Conservation (phyloP, 352 stramenopile species). For the Globisporangium emineosum region DNA sequence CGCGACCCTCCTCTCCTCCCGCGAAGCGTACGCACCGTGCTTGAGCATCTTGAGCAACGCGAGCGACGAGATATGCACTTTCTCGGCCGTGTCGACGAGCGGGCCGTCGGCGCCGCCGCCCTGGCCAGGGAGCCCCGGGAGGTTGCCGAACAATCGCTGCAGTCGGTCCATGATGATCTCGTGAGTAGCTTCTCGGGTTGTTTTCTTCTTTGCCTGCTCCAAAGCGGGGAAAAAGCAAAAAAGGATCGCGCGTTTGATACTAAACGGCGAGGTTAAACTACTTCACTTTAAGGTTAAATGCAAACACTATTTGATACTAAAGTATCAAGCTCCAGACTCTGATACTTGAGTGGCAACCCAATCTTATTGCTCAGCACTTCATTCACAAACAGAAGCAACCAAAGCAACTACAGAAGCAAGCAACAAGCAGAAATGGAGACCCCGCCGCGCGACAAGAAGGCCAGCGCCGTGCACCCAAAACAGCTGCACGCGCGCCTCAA, state of each 20-base stretch:
- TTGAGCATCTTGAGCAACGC: constrained; percentile 99
- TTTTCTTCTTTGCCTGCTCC: constrained; percentile 12
- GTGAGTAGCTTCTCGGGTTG: constrained; percentile 15
- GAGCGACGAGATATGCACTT: constrained; percentile 98
- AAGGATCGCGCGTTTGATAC: constrained; percentile 1
- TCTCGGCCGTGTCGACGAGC: constrained; percentile 97
- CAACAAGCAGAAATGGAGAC: constrained; percentile 48
- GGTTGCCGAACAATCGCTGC: constrained; percentile 83
- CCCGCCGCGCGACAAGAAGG: constrained; percentile 47
- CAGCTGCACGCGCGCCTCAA: constrained; percentile 69
- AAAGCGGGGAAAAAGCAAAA: neutral
- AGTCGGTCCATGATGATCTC: constrained; percentile 80
- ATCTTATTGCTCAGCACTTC: neutral
- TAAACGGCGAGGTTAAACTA: neutral
- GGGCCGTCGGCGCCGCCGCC: constrained; percentile 85
- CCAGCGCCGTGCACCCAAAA: constrained; percentile 31
- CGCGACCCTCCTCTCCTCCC: neutral
- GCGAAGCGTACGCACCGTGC: constrained; percentile 72
- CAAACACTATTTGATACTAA: neutral
- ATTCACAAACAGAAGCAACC: neutral
- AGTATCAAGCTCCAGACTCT: neutral
- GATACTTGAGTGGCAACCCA: neutral
- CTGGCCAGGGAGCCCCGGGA: constrained; percentile 71
- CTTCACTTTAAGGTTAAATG: neutral
- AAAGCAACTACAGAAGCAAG: neutral